A percentile compares a stretch with the other conserved stretches of the same genome.
Evolutionary conservation across 352 stramenopile species (phyloP).

Genomic region (Phytophthora fragariae): DNA sequence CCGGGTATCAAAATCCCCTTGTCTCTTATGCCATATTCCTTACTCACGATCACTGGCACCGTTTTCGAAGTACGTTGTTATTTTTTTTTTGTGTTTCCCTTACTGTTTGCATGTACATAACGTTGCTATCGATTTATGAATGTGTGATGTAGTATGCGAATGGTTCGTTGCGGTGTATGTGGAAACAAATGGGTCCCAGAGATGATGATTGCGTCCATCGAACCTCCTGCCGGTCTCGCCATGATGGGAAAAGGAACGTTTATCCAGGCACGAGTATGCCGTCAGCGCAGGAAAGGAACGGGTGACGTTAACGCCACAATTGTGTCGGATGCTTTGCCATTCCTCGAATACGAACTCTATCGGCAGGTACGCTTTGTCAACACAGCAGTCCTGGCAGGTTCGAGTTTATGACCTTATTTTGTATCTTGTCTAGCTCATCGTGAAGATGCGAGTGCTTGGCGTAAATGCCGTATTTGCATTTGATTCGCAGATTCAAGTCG

Average conservation of each 20-base stretch:
- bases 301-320: constrained; percentile 96
- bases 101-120: no score
- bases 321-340: constrained; percentile 97
- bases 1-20: constrained; percentile 65
- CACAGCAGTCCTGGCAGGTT: background rate
- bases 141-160: no score
- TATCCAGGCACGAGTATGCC: constrained; percentile 96
- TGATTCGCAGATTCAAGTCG: constrained; percentile 93
- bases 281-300: constrained; percentile 90
- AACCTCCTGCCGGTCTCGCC: constrained; percentile 79
- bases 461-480: constrained; percentile 97
- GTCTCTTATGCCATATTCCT: constrained; percentile 86
- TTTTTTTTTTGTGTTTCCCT: no score
- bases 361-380: constrained; percentile 88
- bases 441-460: constrained; percentile 94
- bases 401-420: background rate
- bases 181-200: constrained; percentile 98
- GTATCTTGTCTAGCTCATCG: constrained; percentile 60
- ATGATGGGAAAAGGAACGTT: constrained; percentile 94
- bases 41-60: constrained; percentile 96
- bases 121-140: no score
- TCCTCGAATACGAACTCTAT: constrained; percentile 98
- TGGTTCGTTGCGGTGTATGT: constrained; percentile 81
- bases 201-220: constrained; percentile 93
- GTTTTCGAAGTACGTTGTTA: constrained; percentile 91